Base-by-base conservation (phyloP, 2,329 filamentous ascomycete species). In the Fusarium secorum region DNA sequence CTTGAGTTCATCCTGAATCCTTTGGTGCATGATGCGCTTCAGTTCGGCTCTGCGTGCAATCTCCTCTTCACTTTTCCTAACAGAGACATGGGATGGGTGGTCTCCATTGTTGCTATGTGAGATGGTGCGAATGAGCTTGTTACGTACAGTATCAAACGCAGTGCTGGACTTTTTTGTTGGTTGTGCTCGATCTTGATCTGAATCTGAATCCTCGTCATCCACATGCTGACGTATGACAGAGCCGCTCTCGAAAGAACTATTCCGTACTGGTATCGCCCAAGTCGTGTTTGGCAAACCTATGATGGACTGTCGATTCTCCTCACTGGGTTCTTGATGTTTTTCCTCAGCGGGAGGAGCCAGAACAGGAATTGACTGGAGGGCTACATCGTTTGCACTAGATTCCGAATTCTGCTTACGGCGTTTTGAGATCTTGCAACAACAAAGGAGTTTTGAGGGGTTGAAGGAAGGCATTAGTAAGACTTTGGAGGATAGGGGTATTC, bases 1-100 rank as follows among this genome's bases (percentile, higher is more conserved):
- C 48, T 85, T 82, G 7, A 90, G 79, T 71, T 89, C 88, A 45
- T 88, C 84, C 66, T 86, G 86, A n/a, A 89, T 89, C 66, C 87
- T 83, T 70, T 84, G 85, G 52, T 86, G 84, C 77, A 87, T 85
- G 13, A 89, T 79, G 24, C 87, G 83, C 70, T 83, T 86, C 58
- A 90, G 77, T 70, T 89, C 87, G 32, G 86, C 87, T 70, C 87
- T 83, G 32, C 87, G 82, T 55, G 86, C 84, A 45, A 87, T 74
- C 68, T 88, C 86, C 66, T 88, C 86, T 28, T 87, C 81, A 49
- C 83, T 87, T 52, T 81, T 82, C 17, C 84, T 83, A 35, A 83
- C 77, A 20, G 82, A 82, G 7, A 79, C 79, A 36, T 79, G 81
- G 5, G 83, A 82, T 38, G 79, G 80, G 33, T 82, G 76, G 48